These are phyloP conservation scores for Tulasnella sp. DNA, from an alignment of 768 basidiomycete species.

Conservation along the genomic window DNA sequence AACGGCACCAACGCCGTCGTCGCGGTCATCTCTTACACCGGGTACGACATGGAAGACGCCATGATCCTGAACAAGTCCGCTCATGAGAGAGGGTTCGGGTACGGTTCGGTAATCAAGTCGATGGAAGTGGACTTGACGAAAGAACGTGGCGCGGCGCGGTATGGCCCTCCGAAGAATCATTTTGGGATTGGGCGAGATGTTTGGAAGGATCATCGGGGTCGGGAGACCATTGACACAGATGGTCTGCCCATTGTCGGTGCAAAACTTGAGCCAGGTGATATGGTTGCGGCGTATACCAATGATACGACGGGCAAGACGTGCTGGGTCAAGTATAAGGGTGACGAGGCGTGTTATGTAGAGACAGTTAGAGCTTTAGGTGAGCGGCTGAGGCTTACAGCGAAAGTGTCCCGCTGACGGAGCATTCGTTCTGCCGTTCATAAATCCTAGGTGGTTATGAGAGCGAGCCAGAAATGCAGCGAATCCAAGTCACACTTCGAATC, in stretches of 20 bases:
- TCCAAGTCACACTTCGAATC: slow-evolving; percentile 90
- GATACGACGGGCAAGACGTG: slow-evolving; percentile 77
- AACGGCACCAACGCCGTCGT: slow-evolving; percentile 98
- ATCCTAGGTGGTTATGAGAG: neutral
- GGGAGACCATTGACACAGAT: slow-evolving; percentile 66
- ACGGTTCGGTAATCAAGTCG: slow-evolving; percentile 95
- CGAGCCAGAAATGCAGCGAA: slow-evolving; percentile 83
- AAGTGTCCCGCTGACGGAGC: neutral
- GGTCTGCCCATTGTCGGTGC: slow-evolving; percentile 79
- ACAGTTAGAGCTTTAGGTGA: slow-evolving; percentile 84
- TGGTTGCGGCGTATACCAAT: slow-evolving; percentile 81
- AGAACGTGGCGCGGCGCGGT: slow-evolving; percentile 40
- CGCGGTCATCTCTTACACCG: slow-evolving; percentile 99
- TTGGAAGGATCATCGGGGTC: slow-evolving; percentile 44
- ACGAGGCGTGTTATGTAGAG: slow-evolving; percentile 85
- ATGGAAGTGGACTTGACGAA: slow-evolving; percentile 72
- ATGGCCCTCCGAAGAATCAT: slow-evolving; percentile 64
- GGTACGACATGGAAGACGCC: slow-evolving; percentile 99
- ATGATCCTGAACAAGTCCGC: slow-evolving; percentile 99
- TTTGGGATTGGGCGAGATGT: slow-evolving; percentile 78
- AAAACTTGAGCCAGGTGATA: slow-evolving; percentile 63
- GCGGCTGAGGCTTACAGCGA: neutral
- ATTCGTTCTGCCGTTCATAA: neutral
- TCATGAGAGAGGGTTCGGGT: slow-evolving; percentile 95
- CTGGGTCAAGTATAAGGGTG: slow-evolving; percentile 94